phyloP scores from a whole-genome alignment of 208 protist species.

The Trypanosoma brucei region DNA sequence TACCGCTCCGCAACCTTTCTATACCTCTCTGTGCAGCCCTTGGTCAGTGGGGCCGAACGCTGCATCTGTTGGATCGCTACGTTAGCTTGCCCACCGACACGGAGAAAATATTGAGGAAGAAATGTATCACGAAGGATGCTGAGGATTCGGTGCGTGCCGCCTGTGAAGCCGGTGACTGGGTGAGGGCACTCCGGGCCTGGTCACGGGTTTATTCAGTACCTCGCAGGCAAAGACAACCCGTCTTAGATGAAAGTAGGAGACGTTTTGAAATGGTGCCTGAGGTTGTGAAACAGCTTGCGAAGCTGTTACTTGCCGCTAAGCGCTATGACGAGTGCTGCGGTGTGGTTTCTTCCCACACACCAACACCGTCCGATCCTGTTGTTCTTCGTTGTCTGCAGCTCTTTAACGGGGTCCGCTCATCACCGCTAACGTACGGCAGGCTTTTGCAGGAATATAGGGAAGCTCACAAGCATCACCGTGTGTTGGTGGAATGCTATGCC shows the following conservation, averaged over 20 bases:
- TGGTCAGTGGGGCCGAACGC: slow-evolving; percentile 16
- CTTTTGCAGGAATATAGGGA: slow-evolving; percentile 16
- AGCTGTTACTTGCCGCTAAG: slow-evolving; percentile 17
- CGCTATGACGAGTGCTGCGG: slow-evolving; percentile 21
- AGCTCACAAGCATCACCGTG: not conserved
- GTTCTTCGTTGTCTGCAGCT: slow-evolving; percentile 17
- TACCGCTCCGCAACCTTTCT: slow-evolving; percentile 9
- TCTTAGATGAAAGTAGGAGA: slow-evolving; percentile 1
- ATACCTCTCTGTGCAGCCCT: slow-evolving; percentile 25
- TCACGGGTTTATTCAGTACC: not conserved
- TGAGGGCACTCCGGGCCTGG: slow-evolving; percentile 10
- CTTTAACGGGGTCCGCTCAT: slow-evolving; percentile 19
- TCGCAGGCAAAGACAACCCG: not conserved
- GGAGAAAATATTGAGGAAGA: slow-evolving; percentile 3
- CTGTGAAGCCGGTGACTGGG: slow-evolving; percentile 14
- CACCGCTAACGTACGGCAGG: slow-evolving; percentile 20
- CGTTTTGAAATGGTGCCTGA: slow-evolving; percentile 3
- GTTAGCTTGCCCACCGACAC: slow-evolving; percentile 8
- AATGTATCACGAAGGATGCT: slow-evolving; percentile 8
- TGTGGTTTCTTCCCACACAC: slow-evolving; percentile 7
- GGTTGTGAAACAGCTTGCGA: slow-evolving; percentile 6
- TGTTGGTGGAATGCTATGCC: slow-evolving; percentile 18
- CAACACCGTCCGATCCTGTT: slow-evolving; percentile 10
- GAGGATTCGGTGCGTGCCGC: slow-evolving; percentile 10
- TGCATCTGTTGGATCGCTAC: slow-evolving; percentile 9